Evolutionary conservation across 345 rosid genomes (phyloP).

Genomic region (Eucalyptus rudis): DNA sequence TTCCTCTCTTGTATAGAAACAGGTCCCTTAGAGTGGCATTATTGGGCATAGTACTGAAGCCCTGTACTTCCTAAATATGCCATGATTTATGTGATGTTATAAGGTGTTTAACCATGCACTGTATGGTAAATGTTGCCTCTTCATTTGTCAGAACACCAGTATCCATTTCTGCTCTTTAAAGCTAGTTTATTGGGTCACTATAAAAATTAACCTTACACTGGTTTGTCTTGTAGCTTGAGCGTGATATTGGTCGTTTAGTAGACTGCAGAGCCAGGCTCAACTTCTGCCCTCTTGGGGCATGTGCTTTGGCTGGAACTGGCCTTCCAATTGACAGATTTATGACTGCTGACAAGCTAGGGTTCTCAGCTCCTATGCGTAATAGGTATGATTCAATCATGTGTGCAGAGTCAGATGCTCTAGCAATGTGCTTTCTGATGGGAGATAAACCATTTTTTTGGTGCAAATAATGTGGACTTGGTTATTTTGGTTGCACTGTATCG

Average conservation of each 20-base stretch:
- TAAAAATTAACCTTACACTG: not conserved
- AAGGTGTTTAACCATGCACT: not conserved
- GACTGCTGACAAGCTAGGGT: constrained; percentile 69
- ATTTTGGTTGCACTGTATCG: not conserved
- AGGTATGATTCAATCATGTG: constrained; percentile 30
- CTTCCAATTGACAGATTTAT: constrained; percentile 82
- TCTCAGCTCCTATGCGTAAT: constrained; percentile 84
- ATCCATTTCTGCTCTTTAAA: not conserved
- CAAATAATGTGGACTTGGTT: not conserved
- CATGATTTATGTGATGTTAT: not conserved
- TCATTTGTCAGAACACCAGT: not conserved
- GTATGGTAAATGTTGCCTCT: not conserved
- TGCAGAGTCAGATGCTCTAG: not conserved
- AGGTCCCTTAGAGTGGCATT: not conserved
- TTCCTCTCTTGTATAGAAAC: not conserved
- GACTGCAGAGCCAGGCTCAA: constrained; percentile 78
- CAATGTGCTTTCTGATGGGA: not conserved
- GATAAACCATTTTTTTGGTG: not conserved
- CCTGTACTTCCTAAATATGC: not conserved
- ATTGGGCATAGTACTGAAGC: not conserved
- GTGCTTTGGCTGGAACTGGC: constrained; percentile 97
- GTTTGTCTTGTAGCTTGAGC: constrained; percentile 62
- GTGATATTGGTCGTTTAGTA: constrained; percentile 71
- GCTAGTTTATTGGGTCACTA: not conserved
- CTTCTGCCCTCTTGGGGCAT: constrained; percentile 85